phyloP scores from a whole-genome alignment of 208 protist species.

The Vickermania spadyakhi region DNA sequence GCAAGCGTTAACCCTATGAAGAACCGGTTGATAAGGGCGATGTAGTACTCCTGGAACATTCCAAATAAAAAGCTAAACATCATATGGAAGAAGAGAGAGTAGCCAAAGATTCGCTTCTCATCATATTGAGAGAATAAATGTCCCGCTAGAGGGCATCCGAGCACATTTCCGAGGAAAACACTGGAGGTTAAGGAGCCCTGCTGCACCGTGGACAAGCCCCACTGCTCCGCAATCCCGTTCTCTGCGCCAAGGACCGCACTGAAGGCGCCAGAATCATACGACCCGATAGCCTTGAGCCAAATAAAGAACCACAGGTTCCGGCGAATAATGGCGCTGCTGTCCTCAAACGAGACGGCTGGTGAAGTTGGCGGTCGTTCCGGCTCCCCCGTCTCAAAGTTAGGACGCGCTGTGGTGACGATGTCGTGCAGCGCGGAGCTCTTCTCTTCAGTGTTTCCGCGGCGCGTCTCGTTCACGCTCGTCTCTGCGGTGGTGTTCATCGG shows the following conservation, averaged over 20 bases:
- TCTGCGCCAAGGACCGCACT: slow-evolving; percentile 60
- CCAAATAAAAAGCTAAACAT: slow-evolving; percentile 79
- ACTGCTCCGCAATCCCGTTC: slow-evolving; percentile 63
- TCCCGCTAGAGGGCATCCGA: slow-evolving; percentile 71
- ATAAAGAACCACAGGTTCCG: slow-evolving; percentile 75
- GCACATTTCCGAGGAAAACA: slow-evolving; percentile 79
- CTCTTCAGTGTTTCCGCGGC: background rate
- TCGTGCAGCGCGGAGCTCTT: background rate
- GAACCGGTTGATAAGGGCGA: slow-evolving; percentile 67
- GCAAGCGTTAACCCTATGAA: slow-evolving; percentile 84
- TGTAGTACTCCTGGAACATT: slow-evolving; percentile 25
- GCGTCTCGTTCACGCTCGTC: background rate
- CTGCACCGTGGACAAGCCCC: slow-evolving; percentile 32
- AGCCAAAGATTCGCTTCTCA: slow-evolving; percentile 47
- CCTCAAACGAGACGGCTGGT: no score
- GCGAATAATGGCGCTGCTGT: slow-evolving; percentile 16
- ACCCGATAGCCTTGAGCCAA: slow-evolving; percentile 71
- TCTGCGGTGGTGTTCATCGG: background rate
- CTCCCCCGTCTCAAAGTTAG: background rate
- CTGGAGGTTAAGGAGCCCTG: slow-evolving; percentile 70
- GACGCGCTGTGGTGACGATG: background rate
- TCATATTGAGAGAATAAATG: slow-evolving; percentile 59
- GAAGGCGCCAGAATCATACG: slow-evolving; percentile 86
- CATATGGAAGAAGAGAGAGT: slow-evolving; percentile 53
- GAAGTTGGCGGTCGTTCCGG: no score